Percentiles rank a stretch among this genome's conserved stretches.
Evolutionary conservation across 2,329 filamentous ascomycete genomes (phyloP).

Genomic region (Thielaviopsis ethacetica): DNA sequence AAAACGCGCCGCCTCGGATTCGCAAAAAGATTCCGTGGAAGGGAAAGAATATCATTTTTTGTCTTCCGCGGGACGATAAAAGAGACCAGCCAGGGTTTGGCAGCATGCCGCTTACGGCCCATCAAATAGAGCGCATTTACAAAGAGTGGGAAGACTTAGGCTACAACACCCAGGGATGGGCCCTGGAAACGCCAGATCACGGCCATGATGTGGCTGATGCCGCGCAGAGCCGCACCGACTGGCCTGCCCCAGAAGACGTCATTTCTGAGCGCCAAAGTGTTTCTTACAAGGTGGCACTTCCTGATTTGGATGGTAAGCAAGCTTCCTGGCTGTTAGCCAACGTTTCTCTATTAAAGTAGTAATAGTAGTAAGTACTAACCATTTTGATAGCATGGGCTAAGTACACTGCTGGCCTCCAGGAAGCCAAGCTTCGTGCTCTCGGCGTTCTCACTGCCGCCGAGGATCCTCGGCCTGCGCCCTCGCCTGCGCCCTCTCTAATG

Average conservation of each 20-base stretch:
- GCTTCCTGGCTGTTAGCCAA: not conserved
- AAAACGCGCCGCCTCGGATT: constrained; percentile 33
- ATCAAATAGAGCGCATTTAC: constrained; percentile 45
- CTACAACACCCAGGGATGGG: constrained; percentile 53
- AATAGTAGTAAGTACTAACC: constrained; percentile 8
- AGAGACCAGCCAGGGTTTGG: constrained; percentile 40
- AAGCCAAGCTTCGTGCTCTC: constrained; percentile 82
- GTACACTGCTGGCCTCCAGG: constrained; percentile 68
- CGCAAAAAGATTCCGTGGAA: constrained; percentile 63
- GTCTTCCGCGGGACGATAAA: constrained; percentile 50
- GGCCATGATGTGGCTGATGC: constrained; percentile 24
- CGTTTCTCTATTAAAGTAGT: not conserved
- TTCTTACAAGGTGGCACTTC: constrained; percentile 47
- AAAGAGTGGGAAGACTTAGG: constrained; percentile 51
- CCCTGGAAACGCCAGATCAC: constrained; percentile 34
- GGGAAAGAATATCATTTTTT: constrained; percentile 57
- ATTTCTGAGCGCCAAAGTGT: constrained; percentile 34
- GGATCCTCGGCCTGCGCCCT: constrained; percentile 35
- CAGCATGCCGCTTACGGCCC: constrained; percentile 35
- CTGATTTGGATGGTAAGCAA: constrained; percentile 45
- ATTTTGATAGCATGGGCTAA: constrained; percentile 41
- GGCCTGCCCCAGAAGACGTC: constrained; percentile 47
- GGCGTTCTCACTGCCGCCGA: constrained; percentile 70
- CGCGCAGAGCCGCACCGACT: constrained; percentile 51
- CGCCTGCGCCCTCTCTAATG: constrained; percentile 5